A percentile compares a stretch with the other conserved stretches of the same genome.
Conservation (phyloP, 2,329 filamentous ascomycete species). For the Hirsutella rhossiliensis region DNA sequence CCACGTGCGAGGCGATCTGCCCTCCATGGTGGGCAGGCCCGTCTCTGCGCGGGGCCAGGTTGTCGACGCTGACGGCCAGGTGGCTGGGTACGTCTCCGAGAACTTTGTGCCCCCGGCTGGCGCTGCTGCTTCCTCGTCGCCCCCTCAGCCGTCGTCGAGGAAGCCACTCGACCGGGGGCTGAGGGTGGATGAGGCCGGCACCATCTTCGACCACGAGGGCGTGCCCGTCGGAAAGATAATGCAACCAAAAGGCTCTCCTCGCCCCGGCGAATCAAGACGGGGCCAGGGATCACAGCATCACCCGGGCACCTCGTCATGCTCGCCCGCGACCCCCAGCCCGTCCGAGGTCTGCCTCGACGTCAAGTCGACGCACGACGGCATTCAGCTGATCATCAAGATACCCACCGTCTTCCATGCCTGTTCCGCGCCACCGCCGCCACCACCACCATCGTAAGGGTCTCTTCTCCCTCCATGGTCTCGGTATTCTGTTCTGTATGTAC, state of each 20-base stretch:
- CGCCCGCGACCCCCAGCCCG: constrained; percentile 22
- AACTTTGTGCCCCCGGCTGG: constrained; percentile 35
- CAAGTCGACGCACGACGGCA: constrained; percentile 44
- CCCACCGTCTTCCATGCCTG: constrained; percentile 36
- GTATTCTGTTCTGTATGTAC: too few species aligned
- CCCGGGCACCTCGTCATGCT: constrained; percentile 9
- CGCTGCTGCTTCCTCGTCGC: constrained; percentile 7
- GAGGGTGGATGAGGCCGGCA: constrained; percentile 43
- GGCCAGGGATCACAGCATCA: neutral
- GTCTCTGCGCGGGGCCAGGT: constrained; percentile 34
- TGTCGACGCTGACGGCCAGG: constrained; percentile 68
- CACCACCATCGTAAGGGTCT: too few species aligned
- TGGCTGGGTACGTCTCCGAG: constrained; percentile 62
- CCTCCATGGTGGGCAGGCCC: constrained; percentile 38
- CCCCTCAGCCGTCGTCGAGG: constrained; percentile 15
- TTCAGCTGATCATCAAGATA: constrained; percentile 45
- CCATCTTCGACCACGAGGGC: constrained; percentile 44
- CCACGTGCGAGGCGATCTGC: constrained; percentile 39
- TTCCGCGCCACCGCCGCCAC: neutral
- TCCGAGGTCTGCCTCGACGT: constrained; percentile 46
- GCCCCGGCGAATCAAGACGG: constrained; percentile 15
- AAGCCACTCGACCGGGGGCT: constrained; percentile 39
- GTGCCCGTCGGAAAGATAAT: constrained; percentile 51
- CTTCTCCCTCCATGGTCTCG: too few species aligned
- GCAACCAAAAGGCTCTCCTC: constrained; percentile 23